Base-by-base conservation (phyloP, 441 rosid species). In the Adansonia madagascariensis region DNA sequence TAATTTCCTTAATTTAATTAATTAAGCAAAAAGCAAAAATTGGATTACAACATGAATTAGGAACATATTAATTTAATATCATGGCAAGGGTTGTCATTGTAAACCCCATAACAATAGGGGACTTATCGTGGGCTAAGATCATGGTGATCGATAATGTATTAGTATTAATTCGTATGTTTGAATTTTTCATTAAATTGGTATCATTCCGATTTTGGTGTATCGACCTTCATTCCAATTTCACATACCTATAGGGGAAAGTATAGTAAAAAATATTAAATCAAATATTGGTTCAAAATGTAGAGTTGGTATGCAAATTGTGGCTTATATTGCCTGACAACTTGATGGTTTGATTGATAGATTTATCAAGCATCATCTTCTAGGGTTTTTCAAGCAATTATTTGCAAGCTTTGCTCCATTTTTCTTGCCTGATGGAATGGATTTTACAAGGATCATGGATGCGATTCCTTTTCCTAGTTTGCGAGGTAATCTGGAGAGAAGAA, bases 381-480 rank as follows among this genome's bases (percentile, higher is more conserved):
- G 35, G 20, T 77, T 79, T 66, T 63, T 80, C 61, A 50, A 61
- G 66, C 52, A 12, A 41, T 57, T 74, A 66, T 77, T 80, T 2
- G 81, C 71, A 73, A 67, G 52, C 46, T 74, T 82, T 6, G 62
- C 80, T 75, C 77, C 79, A 14, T 62, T 79, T 81, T 82, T 82
- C 81, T 86, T 89, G 81, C 83, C 80, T 27, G 84, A 27, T 10
- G 89, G 75, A 76, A 80, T 61, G 18, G 89, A 77, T 31, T 84
- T 82, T 27, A 82, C 76, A 73, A 84, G 84, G 57, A 85, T 59
- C 47, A 81, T 84, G 3, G 91, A 86, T 59, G 91, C 80, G 8
- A 80, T 73, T 72, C 82, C 82, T 17, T 76, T 90, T 65, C 82
- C 82, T 52, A 79, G 50, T 82, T 89, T 90, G 75, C 81, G 75